Base-by-base conservation (phyloP, 495 filamentous ascomycete species). In the Ramalina intermedia region DNA sequence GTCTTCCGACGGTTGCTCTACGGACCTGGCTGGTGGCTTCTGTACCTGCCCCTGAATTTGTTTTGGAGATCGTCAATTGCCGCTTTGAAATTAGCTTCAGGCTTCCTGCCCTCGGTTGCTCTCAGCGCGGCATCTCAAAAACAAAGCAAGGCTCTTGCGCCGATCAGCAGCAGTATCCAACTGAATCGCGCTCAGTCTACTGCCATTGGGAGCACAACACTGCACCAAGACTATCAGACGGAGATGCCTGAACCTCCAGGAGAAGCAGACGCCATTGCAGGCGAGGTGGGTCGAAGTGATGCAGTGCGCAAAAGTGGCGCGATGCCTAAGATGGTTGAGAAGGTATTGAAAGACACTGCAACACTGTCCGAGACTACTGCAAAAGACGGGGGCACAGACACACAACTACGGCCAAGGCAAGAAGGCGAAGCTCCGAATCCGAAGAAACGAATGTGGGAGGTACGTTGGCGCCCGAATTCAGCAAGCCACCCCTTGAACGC, bases 381-480 rank as follows among this genome's bases (percentile, higher is more conserved):
- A 24, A 29, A 13, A 23, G 43, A 14, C 18, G 36, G 17, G 49
- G 59, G 23, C 12, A 50, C 51, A 29, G 58, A 57, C 51, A 64
- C 53, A 45, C 56, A 48, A 51, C 58, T 48, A 50, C 64, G 62
- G 24, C 62, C 70, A 20, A 57, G 66, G 41, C 66, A 71, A 26
- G 69, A 71, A 42, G 70, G 73, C 48, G 54, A 61, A 20, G 69
- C 73, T 43, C 67, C 70, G 24, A 89, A 89, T 66, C 71, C 82
- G 14, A 90, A 83, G 69, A 95, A 94, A 67, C 69, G 85, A 61
- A 84, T 90, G 78, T 87, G 80, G 72, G 84, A 91, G 61, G 75
- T 74, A 38, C 46, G 21, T 20, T 48, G 21, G 16, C 35, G 17
- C 29, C 12, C 12, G 29, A 8, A 33, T 33, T 11, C 29, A 33